Evolutionary conservation across 202 grass and related monocot genomes (phyloP), one percentile per base, ranked within the genome.

Genomic region (Carex arenaria): DNA sequence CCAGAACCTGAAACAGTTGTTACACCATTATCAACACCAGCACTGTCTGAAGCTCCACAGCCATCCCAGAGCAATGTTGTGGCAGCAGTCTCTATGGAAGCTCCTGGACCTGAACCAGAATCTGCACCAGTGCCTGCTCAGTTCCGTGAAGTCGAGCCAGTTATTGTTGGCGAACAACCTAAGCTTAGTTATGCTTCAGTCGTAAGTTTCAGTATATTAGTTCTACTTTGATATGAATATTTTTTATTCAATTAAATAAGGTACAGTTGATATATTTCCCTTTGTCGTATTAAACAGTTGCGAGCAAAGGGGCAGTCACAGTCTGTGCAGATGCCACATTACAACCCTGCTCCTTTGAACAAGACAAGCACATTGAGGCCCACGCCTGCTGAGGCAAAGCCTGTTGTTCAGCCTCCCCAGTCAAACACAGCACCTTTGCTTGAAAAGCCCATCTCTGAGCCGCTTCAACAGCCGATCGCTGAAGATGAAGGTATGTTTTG

Each of bases 101-200:
- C 65, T 23, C 84, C 90, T 40, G 55, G 54, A 85, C 69, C 86
- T 85, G 83, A 61, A 87, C 85, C 71, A 57, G 67, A 73, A 76
- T 22, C 61, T 52, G 52, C 40, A 4, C 80, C 76, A 32, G 45
- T 83, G 57, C 84, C 59, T 49, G 19, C 36, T 10, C 80, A 55
- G 61, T 61, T 19, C 49, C 80, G 62, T 67, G 80, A 89, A 70
- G 84, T 93, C 45, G 87, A 93, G 40, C 82, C 84, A 53, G 61
- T 67, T 36, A 30, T 82, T 69, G 62, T 83, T 20, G 90, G 51
- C 67, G 95, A 93, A 72, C 86, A 45, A 17, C 84, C 86, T 23
- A 98, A 93, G 86, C 87, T 85, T 64, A 94, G 92, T 69, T 98
- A 98, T 74, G 95, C 95, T 86, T 93, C 95, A 72, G 90, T 94